These are phyloP conservation scores for Phlyctochytrium bullatum DNA, from an alignment of 192 early-diverging fungal species.

Conservation along the genomic window DNA sequence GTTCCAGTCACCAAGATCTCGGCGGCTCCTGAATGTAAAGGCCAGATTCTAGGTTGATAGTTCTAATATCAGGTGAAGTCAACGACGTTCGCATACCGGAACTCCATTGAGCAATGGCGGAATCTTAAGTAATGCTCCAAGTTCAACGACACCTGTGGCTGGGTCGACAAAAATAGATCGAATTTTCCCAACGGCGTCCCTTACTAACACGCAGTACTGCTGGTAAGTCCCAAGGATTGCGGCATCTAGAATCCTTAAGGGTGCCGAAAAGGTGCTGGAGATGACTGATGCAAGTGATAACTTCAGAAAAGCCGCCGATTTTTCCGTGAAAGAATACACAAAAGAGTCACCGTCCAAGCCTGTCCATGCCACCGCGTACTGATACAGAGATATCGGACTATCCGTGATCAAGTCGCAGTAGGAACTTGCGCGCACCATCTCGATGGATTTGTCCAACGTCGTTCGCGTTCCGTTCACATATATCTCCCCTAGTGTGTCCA, in stretches of 20 bases:
- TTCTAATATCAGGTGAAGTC: neutral
- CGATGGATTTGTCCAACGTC: neutral
- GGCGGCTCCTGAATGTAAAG: neutral
- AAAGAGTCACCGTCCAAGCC: neutral
- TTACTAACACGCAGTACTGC: constrained; percentile 7
- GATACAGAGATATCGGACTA: neutral
- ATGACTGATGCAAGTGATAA: neutral
- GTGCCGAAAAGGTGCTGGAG: neutral
- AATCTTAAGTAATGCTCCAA: too few species aligned
- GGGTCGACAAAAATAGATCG: constrained; percentile 7
- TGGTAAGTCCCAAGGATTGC: neutral
- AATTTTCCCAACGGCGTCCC: constrained; percentile 1
- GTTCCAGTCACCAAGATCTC: neutral
- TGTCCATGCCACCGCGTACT: neutral
- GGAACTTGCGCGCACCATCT: neutral
- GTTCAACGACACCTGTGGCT: neutral
- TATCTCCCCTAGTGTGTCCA: neutral
- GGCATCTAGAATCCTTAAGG: constrained; percentile 9
- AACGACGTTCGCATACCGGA: neutral
- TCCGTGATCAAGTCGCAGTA: neutral
- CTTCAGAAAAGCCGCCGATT: neutral
- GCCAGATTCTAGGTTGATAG: neutral
- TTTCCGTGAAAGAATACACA: neutral
- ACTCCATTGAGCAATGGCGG: too few species aligned
- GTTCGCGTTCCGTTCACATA: neutral